A percentile compares a stretch with the other conserved stretches of the same genome.
These are phyloP conservation scores for Cordyceps cateniannulata DNA, from an alignment of 2,329 filamentous ascomycete species.

Conservation along the genomic window DNA sequence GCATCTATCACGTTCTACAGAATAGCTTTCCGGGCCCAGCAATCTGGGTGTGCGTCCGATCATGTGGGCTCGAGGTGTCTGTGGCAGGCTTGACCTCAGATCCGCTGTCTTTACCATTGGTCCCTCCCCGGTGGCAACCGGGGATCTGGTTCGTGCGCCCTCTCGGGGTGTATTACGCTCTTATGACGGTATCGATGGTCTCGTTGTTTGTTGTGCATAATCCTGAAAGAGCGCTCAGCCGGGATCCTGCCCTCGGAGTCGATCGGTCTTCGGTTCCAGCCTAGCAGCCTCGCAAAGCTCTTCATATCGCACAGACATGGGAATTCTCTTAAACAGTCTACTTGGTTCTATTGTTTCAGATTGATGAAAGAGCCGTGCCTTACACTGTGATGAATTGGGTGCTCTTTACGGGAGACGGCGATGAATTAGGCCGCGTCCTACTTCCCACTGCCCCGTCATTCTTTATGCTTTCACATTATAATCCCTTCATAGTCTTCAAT, in stretches of 20 bases:
- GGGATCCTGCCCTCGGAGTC: neutral
- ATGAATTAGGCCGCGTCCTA: too few relatives aligned
- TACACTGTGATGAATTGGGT: too few relatives aligned
- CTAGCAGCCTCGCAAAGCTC: too few relatives aligned
- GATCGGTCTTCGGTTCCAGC: neutral
- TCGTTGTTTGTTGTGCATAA: neutral
- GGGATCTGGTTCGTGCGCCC: neutral
- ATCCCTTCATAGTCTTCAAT: too few relatives aligned
- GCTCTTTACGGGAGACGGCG: too few relatives aligned
- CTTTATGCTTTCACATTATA: too few relatives aligned
- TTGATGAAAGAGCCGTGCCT: too few relatives aligned
- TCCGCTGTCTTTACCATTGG: neutral
- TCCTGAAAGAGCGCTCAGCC: neutral
- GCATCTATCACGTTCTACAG: slow-evolving; percentile 7
- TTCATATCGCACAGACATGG: too few relatives aligned
- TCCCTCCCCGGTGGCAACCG: neutral
- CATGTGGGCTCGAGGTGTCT: neutral
- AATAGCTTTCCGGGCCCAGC: neutral
- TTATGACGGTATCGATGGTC: neutral
- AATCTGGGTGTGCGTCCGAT: slow-evolving; percentile 1
- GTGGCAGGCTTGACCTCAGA: neutral
- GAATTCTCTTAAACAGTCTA: too few relatives aligned
- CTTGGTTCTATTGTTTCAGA: too few relatives aligned
- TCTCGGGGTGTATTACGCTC: neutral
- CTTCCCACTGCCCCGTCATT: too few relatives aligned